Base-by-base conservation (phyloP, 2,329 filamentous ascomycete species). In the Nemania serpens region DNA sequence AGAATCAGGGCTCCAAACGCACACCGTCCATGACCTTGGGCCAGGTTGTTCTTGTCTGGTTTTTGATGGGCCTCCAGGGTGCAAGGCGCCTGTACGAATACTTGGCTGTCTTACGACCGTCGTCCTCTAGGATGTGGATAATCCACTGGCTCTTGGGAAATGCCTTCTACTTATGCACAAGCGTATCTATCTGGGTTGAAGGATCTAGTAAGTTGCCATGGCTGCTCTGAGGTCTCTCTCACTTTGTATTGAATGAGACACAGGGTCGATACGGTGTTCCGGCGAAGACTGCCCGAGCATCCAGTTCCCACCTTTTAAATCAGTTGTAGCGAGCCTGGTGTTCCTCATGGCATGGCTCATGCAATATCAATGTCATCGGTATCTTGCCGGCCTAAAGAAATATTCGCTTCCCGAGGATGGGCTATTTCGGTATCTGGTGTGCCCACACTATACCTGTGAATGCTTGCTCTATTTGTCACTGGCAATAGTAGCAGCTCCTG, bases 371-470 rank as follows among this genome's bases (percentile, higher is more conserved):
- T 91, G 88, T 70, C 91, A 94, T 72, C 77, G 77, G 56, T 82
- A 93, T 69, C 82, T 95, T 18, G 86, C 88, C 43, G 83, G 84
- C 41, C 77, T 95, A 61, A 85, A 86, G 72, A 94, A 93, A 72
- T 98, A 99, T 76, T 90, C 90, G 11, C 81, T 98, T 22, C 94
- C 94, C 0, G 79, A 83, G 2, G 83, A 89, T 61, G 88, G 88
- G 2, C 77, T 90, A 59, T 99, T 98, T 75, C 80, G 80, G 46
- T 80, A 82, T 59, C 75, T 96, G 20, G 77, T 97, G 41, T 96
- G 91, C 69, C 93, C 95, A 17, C 95, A 99, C 76, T 99, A 98
- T 75, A 90, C 90, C 3, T 91, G 89, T 70, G 95, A 98, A 77
- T 93, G 91, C 72, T 73, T 90, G 42, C 86, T 97, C 60, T 98